Percentiles rank a stretch among this genome's conserved stretches.
These are phyloP conservation scores for Heteromeles arbutifolia DNA, from an alignment of 306 rosid species.

Conservation along the genomic window DNA sequence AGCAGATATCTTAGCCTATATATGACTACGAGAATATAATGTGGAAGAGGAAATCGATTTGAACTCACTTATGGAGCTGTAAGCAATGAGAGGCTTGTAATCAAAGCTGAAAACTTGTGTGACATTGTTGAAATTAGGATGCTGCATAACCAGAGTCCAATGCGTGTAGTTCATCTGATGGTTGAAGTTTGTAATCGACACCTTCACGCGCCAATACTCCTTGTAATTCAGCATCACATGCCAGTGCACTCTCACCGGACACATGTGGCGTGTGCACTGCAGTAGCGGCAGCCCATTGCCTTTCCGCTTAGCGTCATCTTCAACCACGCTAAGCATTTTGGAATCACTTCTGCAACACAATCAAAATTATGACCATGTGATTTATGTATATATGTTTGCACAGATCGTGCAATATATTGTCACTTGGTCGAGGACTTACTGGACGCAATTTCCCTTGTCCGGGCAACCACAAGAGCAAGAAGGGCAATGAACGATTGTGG, in stretches of 20 bases:
- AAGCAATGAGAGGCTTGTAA: conserved; percentile 78
- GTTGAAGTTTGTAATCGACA: conserved; percentile 76
- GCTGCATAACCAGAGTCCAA: conserved; percentile 83
- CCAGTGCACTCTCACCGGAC: conserved; percentile 92
- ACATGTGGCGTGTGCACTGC: conserved; percentile 95
- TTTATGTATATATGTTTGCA: conserved; percentile 1
- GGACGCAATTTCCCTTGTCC: conserved; percentile 59
- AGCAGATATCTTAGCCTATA: not conserved
- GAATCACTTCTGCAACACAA: conserved; percentile 51
- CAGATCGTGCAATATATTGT: not conserved
- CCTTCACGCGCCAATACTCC: conserved; percentile 88
- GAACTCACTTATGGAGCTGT: conserved; percentile 69
- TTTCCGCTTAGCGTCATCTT: conserved; percentile 63
- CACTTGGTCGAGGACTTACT: conserved; percentile 40
- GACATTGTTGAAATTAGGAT: conserved; percentile 86
- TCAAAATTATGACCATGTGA: not conserved
- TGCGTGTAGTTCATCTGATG: conserved; percentile 70
- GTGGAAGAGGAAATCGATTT: not conserved
- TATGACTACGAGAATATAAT: not conserved
- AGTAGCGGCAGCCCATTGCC: conserved; percentile 58
- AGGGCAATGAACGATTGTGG: conserved; percentile 74
- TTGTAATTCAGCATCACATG: conserved; percentile 74
- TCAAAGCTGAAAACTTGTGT: conserved; percentile 91
- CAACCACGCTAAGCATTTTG: conserved; percentile 58
- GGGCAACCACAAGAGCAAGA: conserved; percentile 86